Evolutionary conservation across 2,329 filamentous ascomycete species (phyloP), one percentile per base, ranked within the genome.

Genomic region (Neospermospora avenae): DNA sequence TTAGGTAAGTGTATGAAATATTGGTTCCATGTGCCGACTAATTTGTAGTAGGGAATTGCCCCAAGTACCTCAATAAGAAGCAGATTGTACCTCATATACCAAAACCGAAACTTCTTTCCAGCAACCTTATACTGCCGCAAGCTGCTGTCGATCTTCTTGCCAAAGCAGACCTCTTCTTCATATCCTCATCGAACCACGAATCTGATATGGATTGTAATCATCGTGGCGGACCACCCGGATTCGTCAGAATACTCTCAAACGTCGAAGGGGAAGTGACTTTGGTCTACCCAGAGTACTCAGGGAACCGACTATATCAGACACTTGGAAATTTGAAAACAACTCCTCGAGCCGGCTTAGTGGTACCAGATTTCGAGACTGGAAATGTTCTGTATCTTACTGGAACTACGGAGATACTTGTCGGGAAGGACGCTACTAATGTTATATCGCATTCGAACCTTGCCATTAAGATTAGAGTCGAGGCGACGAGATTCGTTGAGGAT

Each of bases 1-100:
- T 69, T 96, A 8, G 84, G 78, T 77, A 72, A 68, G 74, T 10
- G 54, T 25, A 7, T 25, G 22, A 28, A n/a, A 3, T 14, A 35
- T 11, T 6, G n/a, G 28, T 41, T 7, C 14, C n/a, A 13, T 4
- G 28, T 4, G 24, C 8, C 7, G 18, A 13, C 57, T 64, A 41
- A 64, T 56, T 22, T 22, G 48, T 8, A 28, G 53, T 42, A 76
- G 87, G 90, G 0, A 96, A 95, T 68, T 96, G 91, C 68, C 91
- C 91, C 1, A 96, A 96, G 74, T 96, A 96, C 68, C 72, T 96
- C 35, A 95, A 93, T 73, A 84, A 84, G 68, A 92, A 89, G 71
- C 76, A 77, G 1, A 84, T 96, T 41, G 70, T 74, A 2, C 79
- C 81, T 4, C 80, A 82, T 46, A 62, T 77, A 0, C 81, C 88